Conservation (phyloP, 2,329 filamentous ascomycete species). For the Colletotrichum shisoi region DNA sequence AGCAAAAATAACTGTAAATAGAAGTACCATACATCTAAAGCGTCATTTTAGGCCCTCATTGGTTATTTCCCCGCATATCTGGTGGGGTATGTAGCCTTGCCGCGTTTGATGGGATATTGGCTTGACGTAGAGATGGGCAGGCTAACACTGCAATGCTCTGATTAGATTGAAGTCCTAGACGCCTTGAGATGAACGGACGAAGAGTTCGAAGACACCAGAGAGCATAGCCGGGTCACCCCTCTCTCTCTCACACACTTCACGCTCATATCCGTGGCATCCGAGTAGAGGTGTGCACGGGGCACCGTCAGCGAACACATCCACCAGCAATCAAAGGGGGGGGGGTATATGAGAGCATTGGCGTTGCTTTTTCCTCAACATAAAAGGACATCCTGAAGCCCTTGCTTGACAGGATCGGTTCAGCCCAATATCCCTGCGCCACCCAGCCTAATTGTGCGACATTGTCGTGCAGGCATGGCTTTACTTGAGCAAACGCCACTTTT, state of each 20-base stretch:
- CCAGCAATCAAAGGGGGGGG: not conserved
- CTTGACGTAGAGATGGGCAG: not conserved
- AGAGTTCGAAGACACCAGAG: not conserved
- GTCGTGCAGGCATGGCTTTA: constrained; percentile 3
- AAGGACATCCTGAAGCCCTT: not conserved
- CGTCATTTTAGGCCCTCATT: too few species aligned
- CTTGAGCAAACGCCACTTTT: not conserved
- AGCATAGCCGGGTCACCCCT: not conserved
- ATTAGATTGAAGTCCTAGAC: not conserved
- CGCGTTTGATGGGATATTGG: not conserved
- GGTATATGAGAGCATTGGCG: not conserved
- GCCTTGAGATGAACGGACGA: not conserved
- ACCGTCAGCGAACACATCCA: not conserved
- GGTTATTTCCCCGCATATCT: too few species aligned
- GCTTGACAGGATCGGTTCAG: not conserved
- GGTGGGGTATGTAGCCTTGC: not conserved
- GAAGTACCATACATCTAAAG: too few species aligned
- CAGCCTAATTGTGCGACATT: not conserved
- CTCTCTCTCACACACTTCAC: too few species aligned
- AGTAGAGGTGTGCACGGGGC: not conserved
- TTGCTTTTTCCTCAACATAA: not conserved
- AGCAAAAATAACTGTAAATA: too few species aligned
- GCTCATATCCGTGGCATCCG: too few species aligned
- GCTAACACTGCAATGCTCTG: not conserved
- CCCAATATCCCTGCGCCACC: constrained; percentile 1